Base-by-base conservation (phyloP, 2,329 filamentous ascomycete species). In the Intubia oerlemansii region DNA sequence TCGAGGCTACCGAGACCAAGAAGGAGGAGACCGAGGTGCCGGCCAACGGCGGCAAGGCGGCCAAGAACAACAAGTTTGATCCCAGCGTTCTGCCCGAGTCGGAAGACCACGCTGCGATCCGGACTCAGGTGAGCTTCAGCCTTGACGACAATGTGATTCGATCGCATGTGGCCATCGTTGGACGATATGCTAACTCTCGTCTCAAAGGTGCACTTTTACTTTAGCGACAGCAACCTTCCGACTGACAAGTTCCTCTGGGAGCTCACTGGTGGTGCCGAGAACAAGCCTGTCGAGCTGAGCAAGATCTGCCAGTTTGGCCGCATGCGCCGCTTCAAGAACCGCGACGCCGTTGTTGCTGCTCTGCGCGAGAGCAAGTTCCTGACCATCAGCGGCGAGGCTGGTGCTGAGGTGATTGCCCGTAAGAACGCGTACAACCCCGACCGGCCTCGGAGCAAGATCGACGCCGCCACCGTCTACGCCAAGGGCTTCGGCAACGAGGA, bases 251-350 rank as follows among this genome's bases (percentile, higher is more conserved):
- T 80, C 56, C 64, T 98, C 41, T 78, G 82, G 57, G 61, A 69
- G 37, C 61, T 72, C 43, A 77, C 80, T 31, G 75, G 72, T 22
- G 85, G 85, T 32, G 59, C 66, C 38, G 63, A 75, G 43, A 92
- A 93, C 59, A 75, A 77, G 49, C 65, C 84, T 24, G 72, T 98
- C 21, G 58, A 72, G 14, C 59, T 98, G 40, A 71, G 72, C 44
- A 65, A 72, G 36, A 69, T 98, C 39, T 69, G 73, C 59, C 71
- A 58, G 29, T 98, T 98, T 64, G 85, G 84, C 56, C 82, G 90
- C 49, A 98, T 98, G 90, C 75, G 71, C 40, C 77, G 74, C 43
- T 98, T 95, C 66, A 72, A 88, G 54, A 80, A 81, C 24, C 84
- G 82, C 56, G 70, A 66, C 32, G 74, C 77, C 32, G 66, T 98